These are phyloP conservation scores for Xylaria hypoxylon DNA, from an alignment of 2,329 filamentous ascomycete species.

Conservation along the genomic window DNA sequence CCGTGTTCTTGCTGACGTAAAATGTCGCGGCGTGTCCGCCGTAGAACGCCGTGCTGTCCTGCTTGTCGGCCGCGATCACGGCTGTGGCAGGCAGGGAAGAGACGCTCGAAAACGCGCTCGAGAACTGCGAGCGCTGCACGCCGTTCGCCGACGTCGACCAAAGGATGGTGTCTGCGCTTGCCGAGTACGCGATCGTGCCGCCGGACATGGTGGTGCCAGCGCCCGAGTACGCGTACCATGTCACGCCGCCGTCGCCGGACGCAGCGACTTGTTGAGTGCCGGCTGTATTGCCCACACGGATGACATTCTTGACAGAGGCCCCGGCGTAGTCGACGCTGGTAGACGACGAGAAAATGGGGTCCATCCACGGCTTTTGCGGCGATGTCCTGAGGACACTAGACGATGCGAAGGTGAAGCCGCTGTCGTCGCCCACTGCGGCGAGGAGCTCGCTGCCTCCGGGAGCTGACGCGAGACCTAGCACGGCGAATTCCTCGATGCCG, in stretches of 20 bases:
- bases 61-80: constrained; percentile 66
- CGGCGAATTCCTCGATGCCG: constrained; percentile 66
- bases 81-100: constrained; percentile 59
- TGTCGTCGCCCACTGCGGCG: constrained; percentile 63
- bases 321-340: constrained; percentile 63
- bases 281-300: constrained; percentile 61
- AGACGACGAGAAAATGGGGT: constrained; percentile 60
- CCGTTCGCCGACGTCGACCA: constrained; percentile 59
- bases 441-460: constrained; percentile 64
- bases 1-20: constrained; percentile 64
- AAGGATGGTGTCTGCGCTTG: constrained; percentile 61
- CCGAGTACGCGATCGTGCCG: constrained; percentile 63
- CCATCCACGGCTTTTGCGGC: constrained; percentile 59
- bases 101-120: constrained; percentile 59
- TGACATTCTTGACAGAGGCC: constrained; percentile 58
- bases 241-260: constrained; percentile 62
- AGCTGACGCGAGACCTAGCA: constrained; percentile 61
- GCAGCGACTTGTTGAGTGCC: constrained; percentile 60
- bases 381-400: constrained; percentile 55
- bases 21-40: constrained; percentile 59
- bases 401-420: constrained; percentile 62
- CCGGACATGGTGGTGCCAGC: constrained; percentile 58
- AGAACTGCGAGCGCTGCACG: constrained; percentile 57
- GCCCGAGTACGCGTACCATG: constrained; percentile 61
- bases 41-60: constrained; percentile 65